Evolutionary conservation across 2,329 filamentous ascomycete genomes (phyloP), one percentile per base, ranked within the genome.

Genomic region (Leptographium procerum): DNA sequence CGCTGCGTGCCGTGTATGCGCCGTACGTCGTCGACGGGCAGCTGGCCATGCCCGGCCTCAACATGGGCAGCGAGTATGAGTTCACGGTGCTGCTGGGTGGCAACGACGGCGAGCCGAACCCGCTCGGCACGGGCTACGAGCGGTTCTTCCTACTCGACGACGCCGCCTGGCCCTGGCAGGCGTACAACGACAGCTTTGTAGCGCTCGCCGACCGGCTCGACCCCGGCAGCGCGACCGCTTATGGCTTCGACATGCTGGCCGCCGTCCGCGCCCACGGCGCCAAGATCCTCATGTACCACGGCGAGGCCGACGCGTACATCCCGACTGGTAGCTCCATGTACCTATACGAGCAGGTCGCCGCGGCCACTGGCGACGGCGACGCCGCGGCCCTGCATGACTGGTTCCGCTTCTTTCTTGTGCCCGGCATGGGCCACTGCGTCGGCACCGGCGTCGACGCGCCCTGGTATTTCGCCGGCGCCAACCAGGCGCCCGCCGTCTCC

Each of bases 391-490:
- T 75, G 47, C 74, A 72, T 2, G 74, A 77, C 19, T 78, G 79
- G 65, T 83, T 79, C 66, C 65, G 71, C 2, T 71, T 78, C 62
- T 81, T 81, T 65, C 66, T 70, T 4, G 72, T 81, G 7, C 77
- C 78, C 1, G 79, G 78, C 1, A 75, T 81, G 69, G 69, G 67
- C 4, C 79, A 82, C 63, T 83, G 80, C 58, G 61, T 59, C 36
- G 59, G 61, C 31, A 65, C 69, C 11, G 64, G 67, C 34, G 60
- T 64, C 4, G 34, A 59, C 16, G 71, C 70, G 24, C 72, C 72
- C 7, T 73, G 69, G 68, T 66, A 69, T 56, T 67, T 74, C 47
- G 69, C 61, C 0, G 69, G 62, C 4, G 65, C 68, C 5, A 64
- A 62, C 28, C 67, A 71, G 60, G 61, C 64, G 36, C 11, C 53